These are phyloP conservation scores for Pelargonium citronellum DNA, from an alignment of 441 rosid species.

Conservation along the genomic window DNA sequence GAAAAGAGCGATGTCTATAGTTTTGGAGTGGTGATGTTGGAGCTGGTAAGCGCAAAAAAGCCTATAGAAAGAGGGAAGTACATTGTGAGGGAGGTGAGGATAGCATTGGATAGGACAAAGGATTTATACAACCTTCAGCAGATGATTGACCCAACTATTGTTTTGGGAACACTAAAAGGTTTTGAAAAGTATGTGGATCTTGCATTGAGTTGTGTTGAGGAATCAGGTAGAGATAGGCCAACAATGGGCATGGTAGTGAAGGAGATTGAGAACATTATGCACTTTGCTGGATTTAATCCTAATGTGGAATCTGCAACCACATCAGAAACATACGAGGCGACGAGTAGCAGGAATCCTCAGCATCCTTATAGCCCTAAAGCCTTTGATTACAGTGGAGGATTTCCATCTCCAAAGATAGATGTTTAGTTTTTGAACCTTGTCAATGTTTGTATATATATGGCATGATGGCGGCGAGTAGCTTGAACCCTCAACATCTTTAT, in stretches of 20 bases:
- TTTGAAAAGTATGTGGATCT: constrained; percentile 53
- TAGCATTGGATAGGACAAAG: constrained; percentile 46
- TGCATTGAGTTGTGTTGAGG: constrained; percentile 62
- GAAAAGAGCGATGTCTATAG: constrained; percentile 94
- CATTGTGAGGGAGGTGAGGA: constrained; percentile 61
- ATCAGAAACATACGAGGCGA: constrained; percentile 40
- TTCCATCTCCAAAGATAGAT: constrained; percentile 12
- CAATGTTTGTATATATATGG: no score
- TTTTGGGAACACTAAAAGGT: constrained; percentile 43
- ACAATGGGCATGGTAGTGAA: constrained; percentile 66
- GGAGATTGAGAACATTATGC: constrained; percentile 66
- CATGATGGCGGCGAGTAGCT: constrained; percentile 13
- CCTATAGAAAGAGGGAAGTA: constrained; percentile 66
- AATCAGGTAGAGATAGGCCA: constrained; percentile 55
- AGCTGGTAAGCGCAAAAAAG: constrained; percentile 50
- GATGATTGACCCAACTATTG: constrained; percentile 48
- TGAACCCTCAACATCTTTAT: constrained; percentile 32
- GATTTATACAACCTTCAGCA: constrained; percentile 52
- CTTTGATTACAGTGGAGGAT: constrained; percentile 20
- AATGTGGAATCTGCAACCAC: constrained; percentile 49
- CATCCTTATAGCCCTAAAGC: no score
- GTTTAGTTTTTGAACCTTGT: no score
- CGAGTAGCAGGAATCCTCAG: no score
- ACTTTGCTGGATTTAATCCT: constrained; percentile 55
- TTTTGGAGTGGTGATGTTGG: constrained; percentile 72